A percentile compares a stretch with the other conserved stretches of the same genome.
These are phyloP conservation scores for Cordyceps javanica DNA, from an alignment of 2,329 filamentous ascomycete genomes.

Conservation along the genomic window DNA sequence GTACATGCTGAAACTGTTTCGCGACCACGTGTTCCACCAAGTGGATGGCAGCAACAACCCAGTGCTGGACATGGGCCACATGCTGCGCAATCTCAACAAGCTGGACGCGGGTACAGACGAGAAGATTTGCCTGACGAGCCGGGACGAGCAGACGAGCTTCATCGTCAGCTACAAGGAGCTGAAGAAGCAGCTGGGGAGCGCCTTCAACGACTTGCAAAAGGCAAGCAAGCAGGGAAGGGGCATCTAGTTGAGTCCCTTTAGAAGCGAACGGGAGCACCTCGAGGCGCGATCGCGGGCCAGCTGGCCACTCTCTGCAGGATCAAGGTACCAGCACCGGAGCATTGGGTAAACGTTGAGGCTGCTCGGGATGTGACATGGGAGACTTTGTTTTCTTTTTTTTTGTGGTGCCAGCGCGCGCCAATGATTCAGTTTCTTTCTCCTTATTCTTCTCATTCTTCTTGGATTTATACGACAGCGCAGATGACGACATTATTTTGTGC, in stretches of 20 bases:
- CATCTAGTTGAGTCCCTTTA: slow-evolving; percentile 25
- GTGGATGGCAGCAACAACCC: slow-evolving; percentile 80
- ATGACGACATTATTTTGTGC: not conserved
- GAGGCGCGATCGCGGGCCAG: slow-evolving; percentile 7
- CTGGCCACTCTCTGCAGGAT: not conserved
- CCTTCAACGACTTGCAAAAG: slow-evolving; percentile 55
- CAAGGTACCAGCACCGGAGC: slow-evolving; percentile 5
- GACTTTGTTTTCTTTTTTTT: not conserved
- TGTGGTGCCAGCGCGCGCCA: not conserved
- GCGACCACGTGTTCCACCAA: slow-evolving; percentile 96
- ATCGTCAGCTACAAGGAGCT: slow-evolving; percentile 88
- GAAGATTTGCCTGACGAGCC: slow-evolving; percentile 74
- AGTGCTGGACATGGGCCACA: slow-evolving; percentile 80
- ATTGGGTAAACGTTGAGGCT: not conserved
- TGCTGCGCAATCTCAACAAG: slow-evolving; percentile 82
- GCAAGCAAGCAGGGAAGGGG: slow-evolving; percentile 30
- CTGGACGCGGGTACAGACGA: slow-evolving; percentile 87
- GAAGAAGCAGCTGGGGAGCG: slow-evolving; percentile 55
- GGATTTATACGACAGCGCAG: not conserved
- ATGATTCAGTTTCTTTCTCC: not conserved
- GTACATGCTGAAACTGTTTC: slow-evolving; percentile 89
- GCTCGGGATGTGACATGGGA: not conserved
- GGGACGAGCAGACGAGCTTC: slow-evolving; percentile 85
- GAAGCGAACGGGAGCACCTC: not conserved
- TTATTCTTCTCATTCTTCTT: too few relatives aligned